Base-by-base conservation (phyloP, 2,329 filamentous ascomycete species). In the Cordyceps pruinosa region DNA sequence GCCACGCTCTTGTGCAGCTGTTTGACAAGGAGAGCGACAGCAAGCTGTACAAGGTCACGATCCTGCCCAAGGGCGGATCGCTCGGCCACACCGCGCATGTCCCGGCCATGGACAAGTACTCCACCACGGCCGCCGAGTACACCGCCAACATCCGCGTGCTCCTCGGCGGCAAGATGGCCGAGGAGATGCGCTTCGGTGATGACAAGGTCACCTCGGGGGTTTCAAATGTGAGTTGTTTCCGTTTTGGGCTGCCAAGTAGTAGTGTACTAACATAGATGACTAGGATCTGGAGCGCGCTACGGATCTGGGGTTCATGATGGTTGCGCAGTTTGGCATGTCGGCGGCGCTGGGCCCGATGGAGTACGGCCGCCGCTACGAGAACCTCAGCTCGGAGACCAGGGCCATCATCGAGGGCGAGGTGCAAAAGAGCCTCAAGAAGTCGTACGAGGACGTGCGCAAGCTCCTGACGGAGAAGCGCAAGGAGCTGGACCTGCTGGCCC, bases 1-100 rank as follows among this genome's bases (percentile, higher is more conserved):
- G 94, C 2, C 94, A 99, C 71, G 91, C 94, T 9, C 82, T 99
- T 17, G 90, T 97, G 59, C 87, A 88, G 57, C 85, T 97, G 66
- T 91, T 93, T 64, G 85, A 88, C 60, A 78, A 78, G 61, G 85
- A 88, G 58, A 84, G 83, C 37, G 83, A 87, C 53, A 86, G 81
- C 61, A 88, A 88, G 32, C 80, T 99, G 2, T 97, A 99, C 81
- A 99, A 99, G 75, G 92, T 96, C 50, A 99, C 94, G 1, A 95
- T 99, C 65, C 87, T 99, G 66, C 92, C 94, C 54, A 87, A 95
- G 66, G 94, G 94, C 12, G 85, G 86, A 66, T 84, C 89, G 25
- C 80, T 97, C 8, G 94, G 94, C 60, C 84, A 96, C 61, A 99
- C 94, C 0, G 88, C 89, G 62, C 88, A 87, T 71, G 79, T 99